These are phyloP conservation scores for Tremella fuciformis DNA, from an alignment of 768 basidiomycete genomes.

Conservation along the genomic window DNA sequence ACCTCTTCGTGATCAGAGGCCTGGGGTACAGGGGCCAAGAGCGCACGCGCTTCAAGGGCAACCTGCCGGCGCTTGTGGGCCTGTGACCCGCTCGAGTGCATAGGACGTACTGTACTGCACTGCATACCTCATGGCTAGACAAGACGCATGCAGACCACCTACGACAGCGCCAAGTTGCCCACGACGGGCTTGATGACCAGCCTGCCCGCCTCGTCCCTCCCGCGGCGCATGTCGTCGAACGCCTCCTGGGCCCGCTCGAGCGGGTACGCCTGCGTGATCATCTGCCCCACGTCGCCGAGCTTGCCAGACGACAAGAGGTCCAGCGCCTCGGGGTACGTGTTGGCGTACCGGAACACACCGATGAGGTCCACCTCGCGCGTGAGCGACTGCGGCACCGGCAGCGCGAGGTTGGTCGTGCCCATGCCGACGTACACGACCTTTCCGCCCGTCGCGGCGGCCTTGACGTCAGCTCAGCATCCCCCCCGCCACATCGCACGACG, in stretches of 20 bases:
- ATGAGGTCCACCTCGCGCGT: slow-evolving; percentile 86
- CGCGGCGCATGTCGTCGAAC: slow-evolving; percentile 75
- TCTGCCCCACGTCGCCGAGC: slow-evolving; percentile 64
- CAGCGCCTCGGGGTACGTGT: slow-evolving; percentile 86
- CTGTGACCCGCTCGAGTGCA: no score
- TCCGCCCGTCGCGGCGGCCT: slow-evolving; percentile 80
- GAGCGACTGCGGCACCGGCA: slow-evolving; percentile 83
- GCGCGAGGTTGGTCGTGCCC: slow-evolving; percentile 76
- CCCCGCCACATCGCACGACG: neutral
- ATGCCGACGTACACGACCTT: slow-evolving; percentile 94
- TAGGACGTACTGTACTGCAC: no score
- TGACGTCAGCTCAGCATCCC: slow-evolving; percentile 6
- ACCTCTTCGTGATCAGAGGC: slow-evolving; percentile 19
- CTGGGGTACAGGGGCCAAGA: slow-evolving; percentile 11
- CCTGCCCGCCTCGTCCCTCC: slow-evolving; percentile 72
- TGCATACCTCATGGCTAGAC: no score
- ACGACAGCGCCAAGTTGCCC: slow-evolving; percentile 28
- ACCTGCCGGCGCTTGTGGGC: no score
- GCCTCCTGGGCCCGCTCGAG: slow-evolving; percentile 68
- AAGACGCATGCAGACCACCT: neutral
- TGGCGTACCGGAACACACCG: slow-evolving; percentile 68
- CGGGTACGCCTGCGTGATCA: slow-evolving; percentile 59
- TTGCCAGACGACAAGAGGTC: slow-evolving; percentile 69
- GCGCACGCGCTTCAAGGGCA: slow-evolving; percentile 16
- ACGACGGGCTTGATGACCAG: slow-evolving; percentile 91